Evolutionary conservation across 2,329 filamentous ascomycete genomes (phyloP).

Genomic region (Phyllosticta ampelicida): DNA sequence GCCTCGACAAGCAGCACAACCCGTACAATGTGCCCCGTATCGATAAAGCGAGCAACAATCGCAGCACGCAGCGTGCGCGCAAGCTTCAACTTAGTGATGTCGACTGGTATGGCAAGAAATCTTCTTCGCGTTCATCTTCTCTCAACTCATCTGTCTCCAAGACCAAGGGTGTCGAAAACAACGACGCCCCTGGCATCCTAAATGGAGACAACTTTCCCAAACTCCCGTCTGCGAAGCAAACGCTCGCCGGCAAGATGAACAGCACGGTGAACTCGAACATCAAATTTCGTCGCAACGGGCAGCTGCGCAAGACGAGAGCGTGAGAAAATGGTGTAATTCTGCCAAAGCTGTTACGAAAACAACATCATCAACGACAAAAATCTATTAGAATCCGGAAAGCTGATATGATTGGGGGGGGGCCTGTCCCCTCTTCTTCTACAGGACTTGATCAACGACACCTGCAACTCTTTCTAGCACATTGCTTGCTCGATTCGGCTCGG

Average conservation of each 20-base stretch:
- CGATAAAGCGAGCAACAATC: constrained; percentile 52
- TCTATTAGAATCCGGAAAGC: neutral
- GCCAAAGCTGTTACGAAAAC: neutral
- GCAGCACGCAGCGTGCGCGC: constrained; percentile 68
- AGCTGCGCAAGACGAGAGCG: neutral
- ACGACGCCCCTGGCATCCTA: neutral
- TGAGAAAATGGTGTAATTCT: neutral
- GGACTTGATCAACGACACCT: constrained; percentile 5
- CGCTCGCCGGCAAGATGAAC: neutral
- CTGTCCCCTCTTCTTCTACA: neutral
- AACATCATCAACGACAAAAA: neutral
- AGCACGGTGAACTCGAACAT: neutral
- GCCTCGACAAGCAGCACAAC: constrained; percentile 30
- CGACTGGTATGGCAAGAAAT: constrained; percentile 64
- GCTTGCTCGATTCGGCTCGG: neutral
- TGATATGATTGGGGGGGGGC: neutral
- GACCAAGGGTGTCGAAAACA: neutral
- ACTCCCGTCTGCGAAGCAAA: neutral
- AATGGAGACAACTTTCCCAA: neutral
- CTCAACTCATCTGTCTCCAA: neutral
- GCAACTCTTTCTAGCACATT: neutral
- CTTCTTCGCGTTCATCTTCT: neutral
- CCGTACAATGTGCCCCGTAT: constrained; percentile 35
- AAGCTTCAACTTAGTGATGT: constrained; percentile 94
- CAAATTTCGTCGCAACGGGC: constrained; percentile 4